Evolutionary conservation across 1,284 basidiomycete species (phyloP).

Genomic region (Nidula niveotomentosa): DNA sequence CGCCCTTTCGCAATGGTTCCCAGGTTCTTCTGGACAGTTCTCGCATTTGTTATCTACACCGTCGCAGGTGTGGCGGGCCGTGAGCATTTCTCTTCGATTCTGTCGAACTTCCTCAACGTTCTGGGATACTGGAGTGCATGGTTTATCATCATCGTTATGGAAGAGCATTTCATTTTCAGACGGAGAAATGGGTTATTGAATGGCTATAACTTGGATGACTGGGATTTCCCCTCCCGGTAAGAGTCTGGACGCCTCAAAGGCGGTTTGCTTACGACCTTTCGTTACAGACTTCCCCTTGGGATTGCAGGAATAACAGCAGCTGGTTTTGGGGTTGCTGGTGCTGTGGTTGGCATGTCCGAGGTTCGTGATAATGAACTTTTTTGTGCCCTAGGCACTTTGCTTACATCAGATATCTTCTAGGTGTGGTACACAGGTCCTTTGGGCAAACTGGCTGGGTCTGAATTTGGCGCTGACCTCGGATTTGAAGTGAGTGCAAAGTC

Average conservation of each 20-base stretch:
- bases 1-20: constrained; percentile 1
- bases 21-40: constrained; percentile 1
- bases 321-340: neutral
- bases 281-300: constrained; percentile 1
- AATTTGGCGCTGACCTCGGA: constrained; percentile 1
- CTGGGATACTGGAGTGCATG: constrained; percentile 2
- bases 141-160: constrained; percentile 1
- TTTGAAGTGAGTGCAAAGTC: neutral
- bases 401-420: neutral
- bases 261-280: neutral
- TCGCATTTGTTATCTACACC: constrained; percentile 1
- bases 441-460: neutral
- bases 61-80: constrained; percentile 1
- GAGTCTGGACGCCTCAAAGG: neutral
- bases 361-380: neutral
- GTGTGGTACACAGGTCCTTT: constrained; percentile 1
- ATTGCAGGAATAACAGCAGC: neutral
- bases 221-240: constrained; percentile 1
- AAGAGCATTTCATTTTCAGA: constrained; percentile 2
- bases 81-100: constrained; percentile 1
- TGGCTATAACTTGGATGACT: constrained; percentile 1
- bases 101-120: neutral
- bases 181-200: neutral
- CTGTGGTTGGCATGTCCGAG: neutral
- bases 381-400: neutral